Evolutionary conservation across 768 basidiomycete genomes (phyloP), one percentile per base, ranked within the genome.

Genomic region (Russula virescens): DNA sequence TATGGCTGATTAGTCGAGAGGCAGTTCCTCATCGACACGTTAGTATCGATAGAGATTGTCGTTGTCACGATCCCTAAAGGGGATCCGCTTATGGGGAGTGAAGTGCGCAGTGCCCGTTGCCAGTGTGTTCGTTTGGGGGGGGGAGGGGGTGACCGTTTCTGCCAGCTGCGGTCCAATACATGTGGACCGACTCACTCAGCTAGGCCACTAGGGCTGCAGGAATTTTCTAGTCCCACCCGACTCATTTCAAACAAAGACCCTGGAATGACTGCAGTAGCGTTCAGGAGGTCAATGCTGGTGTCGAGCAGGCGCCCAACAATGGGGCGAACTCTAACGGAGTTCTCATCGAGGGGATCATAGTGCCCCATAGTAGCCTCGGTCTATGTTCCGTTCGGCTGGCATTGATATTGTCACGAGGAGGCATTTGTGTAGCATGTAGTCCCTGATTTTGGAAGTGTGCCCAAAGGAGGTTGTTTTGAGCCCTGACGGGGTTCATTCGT

Each of bases 401-500:
- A 11, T 38, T 21, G 53, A 49, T 16, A 47, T 31, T 16, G 38
- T 55, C 1, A 42, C 25, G 47, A 35, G 11, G 26, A 40, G 38
- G 31, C 31, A 31, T 31, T 31, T 4, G 50, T 45, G 9, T 9
- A 52, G 13, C 10, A 19, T 31, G 38, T 62, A 53, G 56, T 40
- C 46, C 6, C 23, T 26, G 25, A 28, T 14, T 42, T 59, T 23
- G 46, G 21, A n/a, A 25, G 5, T 25, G 34, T 55, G 40, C 28
- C 38, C 42, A 43, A 60, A 55, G 18, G 34, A 50, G 18, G 31
- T 64, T 42, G 40, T 50, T 53, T 64, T 23, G 23, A 43, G 48
- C 63, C 63, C 63, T 64, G 58, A 64, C 60, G 63, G 63, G 63
- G 63, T 64, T 31, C 63, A 60, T 60, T 60, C 16, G 10, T 38